Evolutionary conservation across 163 green algal species (phyloP), one percentile per base, ranked within the genome.

Genomic region (Scenedesmus sp.): DNA sequence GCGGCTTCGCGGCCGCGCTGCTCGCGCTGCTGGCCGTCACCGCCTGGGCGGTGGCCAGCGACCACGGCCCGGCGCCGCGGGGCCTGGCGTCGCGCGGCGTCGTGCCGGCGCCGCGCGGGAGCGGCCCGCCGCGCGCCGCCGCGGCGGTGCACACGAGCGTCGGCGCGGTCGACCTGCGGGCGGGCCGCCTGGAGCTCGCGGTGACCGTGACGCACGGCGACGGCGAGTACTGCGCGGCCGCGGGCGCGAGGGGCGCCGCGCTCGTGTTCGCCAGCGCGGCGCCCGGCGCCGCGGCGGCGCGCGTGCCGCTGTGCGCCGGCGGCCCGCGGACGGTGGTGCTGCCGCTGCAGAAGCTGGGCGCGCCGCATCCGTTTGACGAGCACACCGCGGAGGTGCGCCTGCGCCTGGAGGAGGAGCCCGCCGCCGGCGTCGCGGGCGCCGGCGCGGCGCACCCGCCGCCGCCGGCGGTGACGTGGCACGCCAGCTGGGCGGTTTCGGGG

Each of bases 301-400:
- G 51, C 18, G 29, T 75, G 65, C 65, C 24, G 22, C 44, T 63
- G 31, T 75, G 64, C 44, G 22, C 24, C 18, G 44, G 26, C 9
- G 44, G 45, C 45, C n/a, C n/a, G n/a, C n/a, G n/a, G 4, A 45
- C 60, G 64, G 18, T 74, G 31, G 44, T 75, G 29, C 48, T 75
- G 65, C 65, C 47, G 22, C 24, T 63, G 31, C 63, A 48, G 28
- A 28, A 22, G 22, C 28, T n/a, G 14, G 47, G 47, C 47, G 28
- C 65, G 47, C 58, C 58, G 17, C 58, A 66, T 18, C 58, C 58
- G 3, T 44, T 66, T 44, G 58, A 66, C 24, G 28, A 42, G 58
- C 58, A 66, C 58, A 44, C 17, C 26, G 24, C 42, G 14, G 58
- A 66, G 6, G 26, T 66, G 58, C 29, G 58, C 17, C 17, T 66